phyloP scores from a whole-genome alignment of 1,284 basidiomycete species.

The Tremellales sp. region DNA sequence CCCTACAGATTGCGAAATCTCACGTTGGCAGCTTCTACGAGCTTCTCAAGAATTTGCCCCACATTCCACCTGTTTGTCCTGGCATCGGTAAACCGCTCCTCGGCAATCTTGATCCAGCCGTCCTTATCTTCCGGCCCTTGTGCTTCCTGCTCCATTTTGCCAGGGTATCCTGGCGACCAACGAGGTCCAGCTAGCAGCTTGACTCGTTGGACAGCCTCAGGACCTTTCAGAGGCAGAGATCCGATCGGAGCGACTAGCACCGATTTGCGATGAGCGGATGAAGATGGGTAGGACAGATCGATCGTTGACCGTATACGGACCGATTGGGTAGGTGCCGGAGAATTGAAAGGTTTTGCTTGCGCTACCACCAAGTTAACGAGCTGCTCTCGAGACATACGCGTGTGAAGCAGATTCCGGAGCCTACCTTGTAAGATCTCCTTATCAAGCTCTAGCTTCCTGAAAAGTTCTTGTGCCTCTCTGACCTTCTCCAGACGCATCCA shows the following conservation, averaged over 20 bases:
- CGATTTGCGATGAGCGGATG: conserved; percentile 64
- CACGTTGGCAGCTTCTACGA: conserved; percentile 74
- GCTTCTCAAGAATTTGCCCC: conserved; percentile 67
- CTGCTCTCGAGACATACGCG: too few species aligned
- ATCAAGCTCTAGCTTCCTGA: conserved; percentile 78
- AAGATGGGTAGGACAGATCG: conserved; percentile 65
- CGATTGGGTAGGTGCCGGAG: conserved; percentile 52
- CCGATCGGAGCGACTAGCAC: conserved; percentile 68
- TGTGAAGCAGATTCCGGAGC: conserved; percentile 38
- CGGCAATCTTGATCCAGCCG: conserved; percentile 72
- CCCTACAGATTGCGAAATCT: conserved; percentile 8
- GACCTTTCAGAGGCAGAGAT: conserved; percentile 60
- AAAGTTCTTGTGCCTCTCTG: conserved; percentile 64
- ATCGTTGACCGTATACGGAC: conserved; percentile 68
- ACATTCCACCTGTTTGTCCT: conserved; percentile 83
- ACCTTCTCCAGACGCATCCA: conserved; percentile 67
- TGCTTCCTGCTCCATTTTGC: conserved; percentile 18
- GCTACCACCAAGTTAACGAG: conserved; percentile 50
- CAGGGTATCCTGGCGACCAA: conserved; percentile 69
- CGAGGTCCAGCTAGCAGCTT: conserved; percentile 76
- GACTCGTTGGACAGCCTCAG: conserved; percentile 66
- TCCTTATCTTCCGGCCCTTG: conserved; percentile 32
- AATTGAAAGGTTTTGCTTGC: conserved; percentile 68
- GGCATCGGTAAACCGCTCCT: conserved; percentile 71
- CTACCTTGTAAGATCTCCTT: conserved; percentile 73